Evolutionary conservation across 73 alveolate genomes (phyloP).

Genomic region (Paraurostyla sp.): DNA sequence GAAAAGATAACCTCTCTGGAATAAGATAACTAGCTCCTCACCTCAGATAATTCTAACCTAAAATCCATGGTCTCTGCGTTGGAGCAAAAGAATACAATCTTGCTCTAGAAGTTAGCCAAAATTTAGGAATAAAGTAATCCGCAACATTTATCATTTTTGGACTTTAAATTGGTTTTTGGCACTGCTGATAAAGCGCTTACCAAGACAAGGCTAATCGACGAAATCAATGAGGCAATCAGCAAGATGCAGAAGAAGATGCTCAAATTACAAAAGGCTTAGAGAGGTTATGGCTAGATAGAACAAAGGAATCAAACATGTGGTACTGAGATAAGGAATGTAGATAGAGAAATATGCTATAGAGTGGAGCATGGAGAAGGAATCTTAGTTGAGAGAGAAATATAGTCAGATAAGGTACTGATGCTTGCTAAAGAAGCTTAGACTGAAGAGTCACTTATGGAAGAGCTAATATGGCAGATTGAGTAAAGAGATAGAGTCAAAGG

Average conservation of each 20-base stretch:
- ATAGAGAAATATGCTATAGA: constrained; percentile 26
- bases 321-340: constrained; percentile 15
- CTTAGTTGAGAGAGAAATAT: not conserved
- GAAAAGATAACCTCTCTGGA: not conserved
- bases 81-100: not conserved
- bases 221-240: constrained; percentile 8
- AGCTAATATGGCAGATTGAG: too few species aligned
- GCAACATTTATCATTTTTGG: not conserved
- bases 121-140: not conserved
- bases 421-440: not conserved
- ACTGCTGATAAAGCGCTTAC: not conserved
- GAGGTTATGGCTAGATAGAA: not conserved
- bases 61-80: not conserved
- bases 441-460: not conserved
- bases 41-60: not conserved
- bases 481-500: too few species aligned
- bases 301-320: not conserved
- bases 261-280: not conserved
- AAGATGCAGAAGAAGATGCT: not conserved
- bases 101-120: not conserved
- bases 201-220: not conserved
- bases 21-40: not conserved
- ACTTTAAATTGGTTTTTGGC: not conserved
- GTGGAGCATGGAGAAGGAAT: constrained; percentile 42
- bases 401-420: not conserved